Conservation (phyloP, 257 asterid species). For the Primulina tabacum region DNA sequence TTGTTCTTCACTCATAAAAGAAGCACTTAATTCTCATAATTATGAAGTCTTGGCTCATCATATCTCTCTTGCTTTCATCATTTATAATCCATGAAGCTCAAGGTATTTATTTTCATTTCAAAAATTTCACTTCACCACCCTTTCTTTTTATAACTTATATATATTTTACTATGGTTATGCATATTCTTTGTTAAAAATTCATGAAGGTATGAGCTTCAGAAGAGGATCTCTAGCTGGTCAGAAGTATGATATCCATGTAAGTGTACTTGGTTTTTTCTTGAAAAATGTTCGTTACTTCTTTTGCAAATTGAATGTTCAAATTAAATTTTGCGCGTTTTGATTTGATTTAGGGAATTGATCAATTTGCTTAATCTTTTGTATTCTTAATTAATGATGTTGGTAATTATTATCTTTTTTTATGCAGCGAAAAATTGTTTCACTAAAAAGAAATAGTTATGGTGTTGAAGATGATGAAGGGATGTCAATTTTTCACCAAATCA, state of each 20-base stretch:
- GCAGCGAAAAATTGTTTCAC: conserved; percentile 27
- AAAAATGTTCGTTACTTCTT: too few species aligned
- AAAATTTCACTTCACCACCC: not conserved
- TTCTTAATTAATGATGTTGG: not conserved
- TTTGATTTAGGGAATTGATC: too few species aligned
- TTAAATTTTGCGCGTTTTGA: too few species aligned
- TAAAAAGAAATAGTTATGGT: conserved; percentile 17
- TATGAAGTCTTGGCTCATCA: conserved; percentile 43
- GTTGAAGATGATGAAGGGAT: conserved; percentile 14
- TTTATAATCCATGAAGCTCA: conserved; percentile 43
- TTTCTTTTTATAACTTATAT: not conserved
- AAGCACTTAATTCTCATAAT: conserved; percentile 12
- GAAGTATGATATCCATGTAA: conserved; percentile 35
- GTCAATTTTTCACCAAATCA: conserved; percentile 21
- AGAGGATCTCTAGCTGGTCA: conserved; percentile 27
- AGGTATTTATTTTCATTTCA: conserved; percentile 33
- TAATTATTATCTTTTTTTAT: too few species aligned
- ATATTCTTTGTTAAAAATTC: not conserved
- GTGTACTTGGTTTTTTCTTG: conserved; percentile 7
- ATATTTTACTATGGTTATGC: not conserved
- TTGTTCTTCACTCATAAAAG: conserved; percentile 10
- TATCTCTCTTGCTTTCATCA: conserved; percentile 42
- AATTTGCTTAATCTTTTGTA: too few species aligned
- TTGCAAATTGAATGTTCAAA: too few species aligned
- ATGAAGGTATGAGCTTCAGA: conserved; percentile 43